A percentile compares a stretch with the other conserved stretches of the same genome.
Evolutionary conservation across 306 rosid species (phyloP).

Genomic region (Cicer arietinum): DNA sequence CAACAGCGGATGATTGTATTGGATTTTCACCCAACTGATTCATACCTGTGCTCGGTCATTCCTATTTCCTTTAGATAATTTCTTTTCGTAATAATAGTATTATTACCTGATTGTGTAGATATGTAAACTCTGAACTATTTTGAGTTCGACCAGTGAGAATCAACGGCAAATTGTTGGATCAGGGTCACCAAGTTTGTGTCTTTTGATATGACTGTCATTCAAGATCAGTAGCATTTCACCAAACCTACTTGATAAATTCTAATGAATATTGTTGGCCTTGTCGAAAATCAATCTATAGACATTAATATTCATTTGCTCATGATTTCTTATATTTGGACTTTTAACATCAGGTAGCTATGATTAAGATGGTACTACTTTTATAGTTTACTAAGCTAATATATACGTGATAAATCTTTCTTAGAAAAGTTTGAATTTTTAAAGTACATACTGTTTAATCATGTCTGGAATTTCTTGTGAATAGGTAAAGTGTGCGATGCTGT

Average conservation of each 20-base stretch:
- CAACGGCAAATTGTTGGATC: slow-evolving; percentile 4
- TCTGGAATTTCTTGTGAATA: slow-evolving; percentile 46
- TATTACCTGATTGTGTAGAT: not conserved
- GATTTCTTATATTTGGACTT: slow-evolving; percentile 13
- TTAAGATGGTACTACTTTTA: slow-evolving; percentile 26
- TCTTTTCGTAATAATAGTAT: not conserved
- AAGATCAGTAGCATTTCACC: slow-evolving; percentile 1
- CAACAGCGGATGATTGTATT: not conserved
- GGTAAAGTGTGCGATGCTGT: slow-evolving; percentile 92
- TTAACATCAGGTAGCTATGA: slow-evolving; percentile 15
- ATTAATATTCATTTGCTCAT: slow-evolving; percentile 13
- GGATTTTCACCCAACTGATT: not conserved
- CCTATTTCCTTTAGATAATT: not conserved
- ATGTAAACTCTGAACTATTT: not conserved
- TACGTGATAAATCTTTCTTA: slow-evolving; percentile 8
- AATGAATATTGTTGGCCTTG: slow-evolving; percentile 1
- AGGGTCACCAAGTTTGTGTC: not conserved
- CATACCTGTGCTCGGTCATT: not conserved
- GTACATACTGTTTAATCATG: not conserved
- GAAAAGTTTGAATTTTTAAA: slow-evolving; percentile 29
- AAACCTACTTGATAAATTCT: slow-evolving; percentile 2
- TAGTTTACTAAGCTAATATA: slow-evolving; percentile 25
- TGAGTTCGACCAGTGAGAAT: not conserved
- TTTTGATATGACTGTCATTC: slow-evolving; percentile 1
- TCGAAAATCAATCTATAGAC: slow-evolving; percentile 17